phyloP scores from a whole-genome alignment of 169 alveolate species.

The Babesia bovis region DNA sequence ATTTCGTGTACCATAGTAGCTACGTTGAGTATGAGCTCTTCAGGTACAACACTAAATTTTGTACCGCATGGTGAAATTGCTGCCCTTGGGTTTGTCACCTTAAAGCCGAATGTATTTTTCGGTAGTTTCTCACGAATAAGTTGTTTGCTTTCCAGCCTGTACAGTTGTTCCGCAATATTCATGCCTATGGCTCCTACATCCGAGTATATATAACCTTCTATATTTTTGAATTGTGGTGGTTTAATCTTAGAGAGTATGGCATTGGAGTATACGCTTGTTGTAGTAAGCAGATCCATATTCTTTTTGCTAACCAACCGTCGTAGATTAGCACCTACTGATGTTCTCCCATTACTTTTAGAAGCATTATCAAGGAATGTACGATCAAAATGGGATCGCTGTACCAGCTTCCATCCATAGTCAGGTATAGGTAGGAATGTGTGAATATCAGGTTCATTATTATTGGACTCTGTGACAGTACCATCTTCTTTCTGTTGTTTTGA shows the following conservation, averaged over 20 bases:
- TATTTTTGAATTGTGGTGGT: slow-evolving; percentile 36
- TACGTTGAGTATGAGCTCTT: slow-evolving; percentile 62
- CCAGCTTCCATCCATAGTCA: slow-evolving; percentile 65
- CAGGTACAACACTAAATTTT: slow-evolving; percentile 48
- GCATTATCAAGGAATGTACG: neutral
- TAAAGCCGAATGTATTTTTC: slow-evolving; percentile 55
- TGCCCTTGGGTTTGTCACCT: neutral
- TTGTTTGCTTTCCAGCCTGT: slow-evolving; percentile 58
- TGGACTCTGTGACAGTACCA: neutral
- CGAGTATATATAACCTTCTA: neutral
- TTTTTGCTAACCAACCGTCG: slow-evolving; percentile 15
- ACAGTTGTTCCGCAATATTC: slow-evolving; percentile 66
- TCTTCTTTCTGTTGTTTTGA: neutral
- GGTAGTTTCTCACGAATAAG: slow-evolving; percentile 59
- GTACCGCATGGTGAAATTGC: slow-evolving; percentile 48
- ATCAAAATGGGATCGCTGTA: slow-evolving; percentile 32
- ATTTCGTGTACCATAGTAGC: slow-evolving; percentile 64
- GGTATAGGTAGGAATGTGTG: slow-evolving; percentile 41
- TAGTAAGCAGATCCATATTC: neutral
- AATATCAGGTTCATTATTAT: neutral
- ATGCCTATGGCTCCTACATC: slow-evolving; percentile 64
- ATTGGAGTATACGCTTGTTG: slow-evolving; percentile 18
- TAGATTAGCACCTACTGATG: neutral
- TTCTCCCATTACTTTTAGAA: neutral
- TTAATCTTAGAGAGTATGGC: slow-evolving; percentile 49